A percentile compares a stretch with the other conserved stretches of the same genome.
phyloP scores from a whole-genome alignment of 2,329 filamentous ascomycete genomes.

The Fusarium sp. region DNA sequence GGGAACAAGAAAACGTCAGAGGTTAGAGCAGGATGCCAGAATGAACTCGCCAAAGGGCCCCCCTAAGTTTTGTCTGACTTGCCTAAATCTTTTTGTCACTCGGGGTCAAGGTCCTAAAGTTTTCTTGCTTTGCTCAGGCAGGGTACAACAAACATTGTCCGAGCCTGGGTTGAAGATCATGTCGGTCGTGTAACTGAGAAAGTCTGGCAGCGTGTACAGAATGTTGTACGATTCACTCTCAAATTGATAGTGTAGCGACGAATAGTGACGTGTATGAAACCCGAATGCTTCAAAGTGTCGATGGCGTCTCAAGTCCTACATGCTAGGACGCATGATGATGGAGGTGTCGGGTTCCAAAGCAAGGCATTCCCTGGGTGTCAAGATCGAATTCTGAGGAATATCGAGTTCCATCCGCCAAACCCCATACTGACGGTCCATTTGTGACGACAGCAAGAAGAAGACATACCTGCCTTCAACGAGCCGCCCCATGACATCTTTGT shows the following conservation, averaged over 20 bases:
- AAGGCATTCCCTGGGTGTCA: slow-evolving; percentile 2
- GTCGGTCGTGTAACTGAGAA: slow-evolving; percentile 13
- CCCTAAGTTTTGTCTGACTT: not conserved
- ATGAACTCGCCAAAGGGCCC: not conserved
- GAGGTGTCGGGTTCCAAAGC: not conserved
- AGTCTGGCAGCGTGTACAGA: not conserved
- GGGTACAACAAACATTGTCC: slow-evolving; percentile 5
- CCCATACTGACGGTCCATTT: not conserved
- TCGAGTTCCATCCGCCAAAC: not conserved
- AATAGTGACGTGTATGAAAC: slow-evolving; percentile 1
- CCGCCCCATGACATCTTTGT: not conserved
- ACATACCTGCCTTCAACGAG: not conserved
- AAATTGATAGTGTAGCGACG: not conserved
- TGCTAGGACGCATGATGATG: not conserved
- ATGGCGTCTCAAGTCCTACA: slow-evolving; percentile 3
- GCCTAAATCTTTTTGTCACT: not conserved
- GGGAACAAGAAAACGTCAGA: not conserved
- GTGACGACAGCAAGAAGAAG: not conserved
- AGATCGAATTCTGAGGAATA: not conserved
- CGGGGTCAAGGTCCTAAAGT: not conserved
- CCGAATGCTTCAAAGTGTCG: slow-evolving; percentile 4
- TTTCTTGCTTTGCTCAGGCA: not conserved
- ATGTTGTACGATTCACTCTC: not conserved
- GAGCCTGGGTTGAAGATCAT: slow-evolving; percentile 1
- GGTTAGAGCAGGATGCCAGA: not conserved